Evolutionary conservation across 257 asterid genomes (phyloP).

Genomic region (Solanum paucissectum): DNA sequence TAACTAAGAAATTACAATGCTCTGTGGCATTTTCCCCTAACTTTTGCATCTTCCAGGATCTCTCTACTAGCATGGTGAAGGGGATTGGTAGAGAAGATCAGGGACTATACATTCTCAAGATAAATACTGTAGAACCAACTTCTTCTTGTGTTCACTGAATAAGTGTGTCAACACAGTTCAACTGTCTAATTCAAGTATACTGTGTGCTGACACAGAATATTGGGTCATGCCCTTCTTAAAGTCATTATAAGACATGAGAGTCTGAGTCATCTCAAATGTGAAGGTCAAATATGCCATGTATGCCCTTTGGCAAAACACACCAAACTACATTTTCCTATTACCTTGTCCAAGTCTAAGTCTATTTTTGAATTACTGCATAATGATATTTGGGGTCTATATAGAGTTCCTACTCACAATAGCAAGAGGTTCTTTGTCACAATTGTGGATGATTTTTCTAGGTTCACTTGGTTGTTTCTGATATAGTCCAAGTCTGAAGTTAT

Average conservation of each 20-base stretch:
- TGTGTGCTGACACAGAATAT: background rate
- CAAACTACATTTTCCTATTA: background rate
- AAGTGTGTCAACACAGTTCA: background rate
- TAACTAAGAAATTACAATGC: background rate
- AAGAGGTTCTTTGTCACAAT: background rate
- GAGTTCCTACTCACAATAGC: background rate
- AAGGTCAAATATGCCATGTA: background rate
- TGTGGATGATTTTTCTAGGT: background rate
- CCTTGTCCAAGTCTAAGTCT: background rate
- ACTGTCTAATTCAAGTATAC: background rate
- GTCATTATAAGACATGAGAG: background rate
- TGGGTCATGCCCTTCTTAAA: background rate
- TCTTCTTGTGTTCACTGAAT: background rate
- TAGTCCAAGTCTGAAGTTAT: background rate
- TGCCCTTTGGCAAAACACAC: background rate
- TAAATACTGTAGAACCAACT: rapidly evolving
- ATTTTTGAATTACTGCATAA: background rate
- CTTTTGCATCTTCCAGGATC: background rate
- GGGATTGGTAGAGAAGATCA: background rate
- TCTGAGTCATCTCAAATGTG: no score
- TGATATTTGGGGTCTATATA: background rate
- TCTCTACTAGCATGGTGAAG: background rate
- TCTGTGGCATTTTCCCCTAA: background rate
- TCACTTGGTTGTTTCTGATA: background rate
- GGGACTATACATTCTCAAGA: background rate